Base-by-base conservation (phyloP, 2,329 filamentous ascomycete genomes). In the Macroventuria anomochaeta region DNA sequence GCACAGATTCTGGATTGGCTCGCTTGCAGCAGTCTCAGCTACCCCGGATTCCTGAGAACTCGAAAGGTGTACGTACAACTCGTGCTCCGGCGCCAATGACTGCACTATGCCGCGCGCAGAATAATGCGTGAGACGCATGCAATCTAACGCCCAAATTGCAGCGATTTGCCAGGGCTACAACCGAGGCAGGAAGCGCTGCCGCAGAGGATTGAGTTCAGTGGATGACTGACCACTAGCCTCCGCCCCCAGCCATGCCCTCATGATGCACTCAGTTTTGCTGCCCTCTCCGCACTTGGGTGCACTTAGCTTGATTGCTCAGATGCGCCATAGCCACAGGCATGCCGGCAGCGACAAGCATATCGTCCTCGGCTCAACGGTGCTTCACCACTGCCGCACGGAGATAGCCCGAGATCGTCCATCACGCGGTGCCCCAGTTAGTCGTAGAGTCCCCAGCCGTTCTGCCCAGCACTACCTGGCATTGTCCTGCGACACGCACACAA, bases 1-100 rank as follows among this genome's bases (percentile, higher is more conserved):
- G 58, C 41, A 44, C 36, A 44, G 46, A 1, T 23, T 38, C 34
- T 46, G 46, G 59, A 69, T 70, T 66, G 64, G 68, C 53, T 61
- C 58, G 63, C 51, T 57, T 66, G 53, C 44, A 43, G 33, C 33
- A 26, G 28, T 28, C 26, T 46, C 40, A 58, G 41, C 46, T 71
- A 71, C 70, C 70, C 70, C 70, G 61, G 70, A 69, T 72, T 73
- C 29, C 21, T 40, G 2, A 42, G 15, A 26, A n/a, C 12, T 32
- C 65, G 62, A 61, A 36, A 50, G 47, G 46, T 26, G 58, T 58
- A 61, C 63, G 59, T 59, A 53, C 58, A 41, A 55, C 46, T 44
- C 40, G 39, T 41, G 37, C 46, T 54, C 64, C 64, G 64, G 59
- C 64, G 62, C 64, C 59, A 65, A 36, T 18, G 8, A 37, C n/a